A percentile compares a stretch with the other conserved stretches of the same genome.
These are phyloP conservation scores for Nemania diffusa DNA, from an alignment of 2,329 filamentous ascomycete species.

Conservation along the genomic window DNA sequence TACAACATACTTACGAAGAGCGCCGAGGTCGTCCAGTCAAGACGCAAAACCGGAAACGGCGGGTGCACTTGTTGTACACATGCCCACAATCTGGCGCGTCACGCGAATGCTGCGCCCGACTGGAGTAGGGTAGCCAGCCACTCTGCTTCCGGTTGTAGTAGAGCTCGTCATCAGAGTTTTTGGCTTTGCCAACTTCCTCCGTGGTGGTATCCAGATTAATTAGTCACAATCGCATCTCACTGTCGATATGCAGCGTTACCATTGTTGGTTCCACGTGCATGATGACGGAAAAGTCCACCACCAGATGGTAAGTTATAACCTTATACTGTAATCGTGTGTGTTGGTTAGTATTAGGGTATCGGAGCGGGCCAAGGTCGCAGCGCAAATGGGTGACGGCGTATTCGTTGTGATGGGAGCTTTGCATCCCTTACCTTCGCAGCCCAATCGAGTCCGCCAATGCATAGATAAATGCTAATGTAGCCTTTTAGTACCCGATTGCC, in stretches of 20 bases:
- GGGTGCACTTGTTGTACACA: neutral
- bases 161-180: neutral
- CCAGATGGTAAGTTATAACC: neutral
- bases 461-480: neutral
- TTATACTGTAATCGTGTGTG: neutral
- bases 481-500: constrained; percentile 7
- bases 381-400: neutral
- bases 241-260: constrained; percentile 6
- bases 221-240: constrained; percentile 3
- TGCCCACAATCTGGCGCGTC: constrained; percentile 10
- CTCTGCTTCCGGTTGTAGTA: neutral
- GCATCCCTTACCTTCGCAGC: neutral
- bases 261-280: constrained; percentile 20
- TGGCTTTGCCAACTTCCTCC: neutral
- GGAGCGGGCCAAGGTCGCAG: constrained; percentile 14
- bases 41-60: neutral
- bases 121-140: neutral
- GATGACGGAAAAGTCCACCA: neutral
- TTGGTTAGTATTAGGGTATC: neutral
- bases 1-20: neutral
- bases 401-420: neutral
- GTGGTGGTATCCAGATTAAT: neutral
- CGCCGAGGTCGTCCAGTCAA: neutral
- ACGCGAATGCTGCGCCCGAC: neutral
- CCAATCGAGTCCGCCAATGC: neutral